These are phyloP conservation scores for Chloromonas sp. DNA, from an alignment of 163 green algal genomes.

Conservation along the genomic window DNA sequence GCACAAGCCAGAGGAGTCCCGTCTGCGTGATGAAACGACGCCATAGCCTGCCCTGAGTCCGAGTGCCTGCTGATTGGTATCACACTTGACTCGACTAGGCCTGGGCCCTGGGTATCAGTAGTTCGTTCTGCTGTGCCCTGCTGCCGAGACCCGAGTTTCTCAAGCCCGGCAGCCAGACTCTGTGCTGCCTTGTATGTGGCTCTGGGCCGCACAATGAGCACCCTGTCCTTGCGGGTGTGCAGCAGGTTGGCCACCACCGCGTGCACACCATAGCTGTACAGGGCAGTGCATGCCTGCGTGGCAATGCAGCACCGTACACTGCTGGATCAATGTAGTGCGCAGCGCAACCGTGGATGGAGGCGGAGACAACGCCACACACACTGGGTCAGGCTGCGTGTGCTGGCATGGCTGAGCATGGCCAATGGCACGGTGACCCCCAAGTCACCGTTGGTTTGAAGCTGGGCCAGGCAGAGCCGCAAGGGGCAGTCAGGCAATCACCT, in stretches of 20 bases:
- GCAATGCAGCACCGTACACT: too few species aligned
- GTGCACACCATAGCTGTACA: conserved; percentile 76
- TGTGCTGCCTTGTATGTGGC: background rate
- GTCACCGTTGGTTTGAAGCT: too few species aligned
- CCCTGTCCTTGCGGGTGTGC: conserved; percentile 73
- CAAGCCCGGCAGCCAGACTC: background rate
- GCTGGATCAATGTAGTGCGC: too few species aligned
- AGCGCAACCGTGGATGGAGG: too few species aligned
- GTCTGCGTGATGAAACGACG: background rate
- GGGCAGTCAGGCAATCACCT: too few species aligned
- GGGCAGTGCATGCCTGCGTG: conserved; percentile 34
- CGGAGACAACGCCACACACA: too few species aligned
- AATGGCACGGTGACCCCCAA: too few species aligned
- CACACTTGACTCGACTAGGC: background rate
- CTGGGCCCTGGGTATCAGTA: background rate
- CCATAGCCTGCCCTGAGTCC: too few species aligned
- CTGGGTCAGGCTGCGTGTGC: too few species aligned
- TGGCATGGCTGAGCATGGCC: too few species aligned
- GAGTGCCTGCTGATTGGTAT: background rate
- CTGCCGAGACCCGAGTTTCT: background rate
- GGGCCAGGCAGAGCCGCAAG: too few species aligned
- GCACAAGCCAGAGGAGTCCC: background rate
- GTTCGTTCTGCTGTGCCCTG: background rate
- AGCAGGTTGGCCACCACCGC: conserved; percentile 94
- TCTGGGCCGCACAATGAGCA: conserved; percentile 23